Conservation (phyloP, 2,329 filamentous ascomycete genomes). For the Emmonsiellopsis sp. region DNA sequence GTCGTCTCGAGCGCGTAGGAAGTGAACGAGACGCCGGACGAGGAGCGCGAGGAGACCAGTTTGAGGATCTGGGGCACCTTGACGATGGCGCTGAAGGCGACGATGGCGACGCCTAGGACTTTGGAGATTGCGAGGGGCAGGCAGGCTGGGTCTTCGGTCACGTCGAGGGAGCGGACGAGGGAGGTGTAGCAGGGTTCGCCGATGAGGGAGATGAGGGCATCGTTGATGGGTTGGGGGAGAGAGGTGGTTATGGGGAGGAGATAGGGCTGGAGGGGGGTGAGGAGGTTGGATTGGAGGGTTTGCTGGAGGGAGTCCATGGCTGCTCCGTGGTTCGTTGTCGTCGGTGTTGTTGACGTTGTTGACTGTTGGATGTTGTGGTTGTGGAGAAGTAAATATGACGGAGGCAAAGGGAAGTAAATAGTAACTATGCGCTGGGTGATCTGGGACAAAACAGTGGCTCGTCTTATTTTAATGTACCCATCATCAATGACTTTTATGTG, state of each 20-base stretch:
- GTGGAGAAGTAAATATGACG: background rate
- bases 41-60: conserved; percentile 69
- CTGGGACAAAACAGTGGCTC: no score
- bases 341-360: background rate
- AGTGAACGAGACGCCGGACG: conserved; percentile 77
- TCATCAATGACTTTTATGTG: no score
- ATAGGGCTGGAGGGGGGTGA: conserved; percentile 36
- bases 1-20: conserved; percentile 88
- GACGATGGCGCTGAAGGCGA: conserved; percentile 80
- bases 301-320: conserved; percentile 37
- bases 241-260: conserved; percentile 62
- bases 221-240: conserved; percentile 64
- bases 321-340: conserved; percentile 2
- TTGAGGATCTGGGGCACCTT: conserved; percentile 97
- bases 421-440: background rate
- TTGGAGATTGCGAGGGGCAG: conserved; percentile 87
- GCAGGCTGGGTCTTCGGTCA: conserved; percentile 63
- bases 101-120: conserved; percentile 85
- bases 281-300: conserved; percentile 29
- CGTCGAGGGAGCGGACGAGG: conserved; percentile 75
- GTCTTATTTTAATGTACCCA: no score
- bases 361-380: background rate
- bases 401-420: background rate
- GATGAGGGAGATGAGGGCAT: conserved; percentile 69
- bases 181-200: conserved; percentile 77